Percentiles rank a stretch among this genome's conserved stretches.
Evolutionary conservation across 305 asterid species (phyloP).

Genomic region (Plantago coronopus): DNA sequence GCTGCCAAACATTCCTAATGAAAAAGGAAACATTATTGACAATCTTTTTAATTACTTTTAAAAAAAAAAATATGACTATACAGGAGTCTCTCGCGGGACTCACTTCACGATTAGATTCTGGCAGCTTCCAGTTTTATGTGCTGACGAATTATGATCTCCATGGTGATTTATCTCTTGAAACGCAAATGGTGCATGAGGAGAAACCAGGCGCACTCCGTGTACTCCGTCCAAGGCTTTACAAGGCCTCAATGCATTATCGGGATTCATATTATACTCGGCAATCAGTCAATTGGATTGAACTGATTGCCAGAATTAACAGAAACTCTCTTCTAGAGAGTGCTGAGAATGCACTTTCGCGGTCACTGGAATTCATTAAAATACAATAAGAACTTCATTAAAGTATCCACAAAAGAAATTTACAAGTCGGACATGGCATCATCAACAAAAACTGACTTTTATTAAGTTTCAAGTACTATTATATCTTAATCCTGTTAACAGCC

Average conservation of each 20-base stretch:
- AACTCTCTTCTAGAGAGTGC: constrained; percentile 22
- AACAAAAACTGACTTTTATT: not conserved
- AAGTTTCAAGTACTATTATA: not conserved
- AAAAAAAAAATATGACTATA: constrained; percentile 7
- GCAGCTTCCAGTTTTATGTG: constrained; percentile 34
- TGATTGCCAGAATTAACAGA: constrained; percentile 57
- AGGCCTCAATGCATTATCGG: constrained; percentile 46
- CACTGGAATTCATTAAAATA: constrained; percentile 25
- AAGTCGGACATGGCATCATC: not conserved
- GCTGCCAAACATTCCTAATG: constrained; percentile 83
- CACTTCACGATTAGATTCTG: constrained; percentile 49
- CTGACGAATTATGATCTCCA: constrained; percentile 42
- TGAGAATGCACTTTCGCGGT: constrained; percentile 18
- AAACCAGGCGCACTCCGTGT: constrained; percentile 61
- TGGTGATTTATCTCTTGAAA: constrained; percentile 61
- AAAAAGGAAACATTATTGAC: constrained; percentile 23
- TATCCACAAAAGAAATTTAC: constrained; percentile 4
- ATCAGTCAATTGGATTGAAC: constrained; percentile 65
- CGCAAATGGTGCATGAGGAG: constrained; percentile 65
- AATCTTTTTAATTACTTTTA: not conserved
- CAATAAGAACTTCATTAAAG: constrained; percentile 3
- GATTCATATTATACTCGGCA: constrained; percentile 69
- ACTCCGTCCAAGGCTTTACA: constrained; percentile 53
- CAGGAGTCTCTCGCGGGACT: constrained; percentile 28
- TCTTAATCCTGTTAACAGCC: too few relatives aligned